phyloP scores from a whole-genome alignment of 192 early-diverging fungal genomes.

The Backusella tarrabulga region DNA sequence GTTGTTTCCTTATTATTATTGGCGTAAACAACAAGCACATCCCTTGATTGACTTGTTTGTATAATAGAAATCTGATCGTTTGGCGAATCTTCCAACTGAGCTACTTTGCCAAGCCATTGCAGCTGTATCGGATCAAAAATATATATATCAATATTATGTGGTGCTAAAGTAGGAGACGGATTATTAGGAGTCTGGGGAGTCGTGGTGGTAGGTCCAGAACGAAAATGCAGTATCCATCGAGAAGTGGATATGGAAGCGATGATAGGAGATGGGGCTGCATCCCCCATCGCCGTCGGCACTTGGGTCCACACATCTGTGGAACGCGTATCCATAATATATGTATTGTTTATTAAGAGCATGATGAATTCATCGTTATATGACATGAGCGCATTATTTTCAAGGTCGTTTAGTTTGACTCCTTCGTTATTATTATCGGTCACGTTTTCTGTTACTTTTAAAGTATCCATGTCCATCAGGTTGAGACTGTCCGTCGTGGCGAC shows the following conservation, averaged over 20 bases:
- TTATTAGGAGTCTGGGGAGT: background rate
- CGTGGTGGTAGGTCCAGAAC: background rate
- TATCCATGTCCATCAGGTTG: background rate
- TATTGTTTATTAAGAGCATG: background rate
- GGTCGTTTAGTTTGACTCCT: background rate
- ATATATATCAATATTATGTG: background rate
- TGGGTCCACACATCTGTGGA: background rate
- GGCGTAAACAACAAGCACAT: background rate
- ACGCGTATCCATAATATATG: conserved; percentile 6
- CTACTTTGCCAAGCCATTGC: background rate
- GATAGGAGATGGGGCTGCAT: background rate
- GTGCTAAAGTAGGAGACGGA: background rate
- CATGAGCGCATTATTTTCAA: background rate
- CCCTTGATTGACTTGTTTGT: background rate
- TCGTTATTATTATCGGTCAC: background rate
- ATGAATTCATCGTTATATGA: background rate
- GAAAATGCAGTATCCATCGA: conserved; percentile 10
- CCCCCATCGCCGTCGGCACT: background rate
- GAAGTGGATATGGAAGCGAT: background rate
- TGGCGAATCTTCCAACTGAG: background rate
- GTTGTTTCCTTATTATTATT: background rate
- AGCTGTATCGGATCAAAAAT: background rate
- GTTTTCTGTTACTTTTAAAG: background rate
- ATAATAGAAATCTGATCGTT: background rate
- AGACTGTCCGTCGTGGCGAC: background rate